A percentile compares a stretch with the other conserved stretches of the same genome.
These are phyloP conservation scores for Fusarium redolens DNA, from an alignment of 2,329 filamentous ascomycete genomes.

Conservation along the genomic window DNA sequence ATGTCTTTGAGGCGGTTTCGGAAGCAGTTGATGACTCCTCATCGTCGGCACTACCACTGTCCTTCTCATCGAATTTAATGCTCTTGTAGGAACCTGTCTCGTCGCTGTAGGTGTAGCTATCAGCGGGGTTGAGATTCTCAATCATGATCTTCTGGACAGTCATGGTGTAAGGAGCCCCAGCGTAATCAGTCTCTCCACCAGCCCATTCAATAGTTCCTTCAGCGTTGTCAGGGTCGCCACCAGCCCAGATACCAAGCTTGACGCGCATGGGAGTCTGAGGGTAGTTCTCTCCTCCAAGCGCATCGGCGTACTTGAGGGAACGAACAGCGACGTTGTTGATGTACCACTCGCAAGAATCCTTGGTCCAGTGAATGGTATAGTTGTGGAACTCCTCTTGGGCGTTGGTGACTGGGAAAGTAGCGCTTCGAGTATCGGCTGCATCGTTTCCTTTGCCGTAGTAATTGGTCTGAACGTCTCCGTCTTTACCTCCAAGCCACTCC, in stretches of 20 bases:
- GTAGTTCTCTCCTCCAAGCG: constrained; percentile 62
- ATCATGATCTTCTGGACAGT: constrained; percentile 59
- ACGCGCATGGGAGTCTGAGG: constrained; percentile 78
- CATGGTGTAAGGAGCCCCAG: constrained; percentile 68
- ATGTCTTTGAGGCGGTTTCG: background rate
- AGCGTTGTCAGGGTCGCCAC: constrained; percentile 53
- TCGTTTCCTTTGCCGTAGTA: constrained; percentile 78
- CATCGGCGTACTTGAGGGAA: constrained; percentile 54
- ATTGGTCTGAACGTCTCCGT: constrained; percentile 77
- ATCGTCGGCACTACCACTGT: background rate
- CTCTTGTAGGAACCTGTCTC: constrained; percentile 40
- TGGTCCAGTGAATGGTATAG: constrained; percentile 76
- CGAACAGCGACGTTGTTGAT: constrained; percentile 59
- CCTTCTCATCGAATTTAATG: constrained; percentile 37
- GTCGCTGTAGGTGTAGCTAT: constrained; percentile 50
- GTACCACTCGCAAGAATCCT: constrained; percentile 67
- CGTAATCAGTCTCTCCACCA: constrained; percentile 61
- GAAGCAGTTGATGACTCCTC: background rate
- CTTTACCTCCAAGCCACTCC: constrained; percentile 79
- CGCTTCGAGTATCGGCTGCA: constrained; percentile 53
- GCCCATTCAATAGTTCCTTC: constrained; percentile 76
- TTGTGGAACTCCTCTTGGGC: constrained; percentile 63
- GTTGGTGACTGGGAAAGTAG: constrained; percentile 18
- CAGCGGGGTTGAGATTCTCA: constrained; percentile 52
- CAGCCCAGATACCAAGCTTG: constrained; percentile 70